Evolutionary conservation across 163 green algal species (phyloP).

Genomic region (Chlamydomonas reinhardtii): DNA sequence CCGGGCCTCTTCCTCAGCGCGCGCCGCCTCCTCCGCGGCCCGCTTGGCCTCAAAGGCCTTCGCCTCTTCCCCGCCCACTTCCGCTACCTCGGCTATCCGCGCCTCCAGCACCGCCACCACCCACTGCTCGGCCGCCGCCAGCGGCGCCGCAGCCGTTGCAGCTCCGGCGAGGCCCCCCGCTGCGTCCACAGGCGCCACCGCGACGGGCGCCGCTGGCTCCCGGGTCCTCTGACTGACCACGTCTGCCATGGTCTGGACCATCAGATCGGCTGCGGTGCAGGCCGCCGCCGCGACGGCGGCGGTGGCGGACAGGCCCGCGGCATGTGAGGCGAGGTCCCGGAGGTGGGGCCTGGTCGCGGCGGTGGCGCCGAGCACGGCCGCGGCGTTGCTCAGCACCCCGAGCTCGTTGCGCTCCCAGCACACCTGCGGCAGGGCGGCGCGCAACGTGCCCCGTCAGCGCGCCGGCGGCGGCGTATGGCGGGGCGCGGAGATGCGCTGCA

Average conservation of each 20-base stretch:
- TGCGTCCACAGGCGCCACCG: neutral
- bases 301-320: neutral
- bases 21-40: neutral
- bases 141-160: neutral
- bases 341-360: constrained; percentile 15
- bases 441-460: too few relatives aligned
- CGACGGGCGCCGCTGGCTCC: neutral
- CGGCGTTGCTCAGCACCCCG: neutral
- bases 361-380: neutral
- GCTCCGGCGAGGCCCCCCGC: too few relatives aligned
- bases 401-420: constrained; percentile 19
- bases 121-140: constrained; percentile 7
- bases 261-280: constrained; percentile 1
- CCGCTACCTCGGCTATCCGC: neutral
- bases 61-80: neutral
- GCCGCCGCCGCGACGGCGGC: neutral
- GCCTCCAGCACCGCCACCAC: neutral
- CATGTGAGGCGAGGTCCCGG: constrained; percentile 3
- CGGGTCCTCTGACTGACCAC: neutral
- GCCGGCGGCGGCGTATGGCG: too few relatives aligned
- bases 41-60: neutral
- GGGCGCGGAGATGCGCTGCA: too few relatives aligned
- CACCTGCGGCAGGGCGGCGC: neutral
- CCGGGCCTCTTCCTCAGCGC: neutral
- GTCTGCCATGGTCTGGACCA: neutral